Conservation (phyloP, 108 stramenopile genomes). For the Ochromonas danica region DNA sequence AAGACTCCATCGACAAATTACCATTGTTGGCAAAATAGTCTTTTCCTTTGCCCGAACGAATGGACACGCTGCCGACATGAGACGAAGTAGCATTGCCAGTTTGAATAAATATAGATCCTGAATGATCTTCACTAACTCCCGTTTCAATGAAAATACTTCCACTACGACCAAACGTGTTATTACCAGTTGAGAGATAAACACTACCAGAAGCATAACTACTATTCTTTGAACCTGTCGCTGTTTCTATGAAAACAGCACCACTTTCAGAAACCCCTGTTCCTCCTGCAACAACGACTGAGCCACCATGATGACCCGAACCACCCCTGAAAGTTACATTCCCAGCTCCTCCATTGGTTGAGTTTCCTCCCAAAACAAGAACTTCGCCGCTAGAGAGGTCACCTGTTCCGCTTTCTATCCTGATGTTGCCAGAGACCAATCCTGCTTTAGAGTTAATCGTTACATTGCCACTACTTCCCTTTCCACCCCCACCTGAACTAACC, state of each 20-base stretch:
- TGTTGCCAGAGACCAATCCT: background rate
- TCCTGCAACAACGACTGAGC: background rate
- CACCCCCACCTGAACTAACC: background rate
- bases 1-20: background rate
- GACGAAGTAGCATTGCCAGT: background rate
- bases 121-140: background rate
- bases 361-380: background rate
- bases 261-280: background rate
- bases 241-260: background rate
- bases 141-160: background rate
- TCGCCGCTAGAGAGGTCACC: background rate
- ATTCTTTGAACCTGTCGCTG: background rate
- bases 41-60: background rate
- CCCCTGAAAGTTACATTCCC: conserved; percentile 1
- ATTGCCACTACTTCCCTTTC: conserved; percentile 12
- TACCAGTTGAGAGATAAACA: background rate
- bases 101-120: conserved; percentile 8
- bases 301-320: background rate
- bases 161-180: background rate
- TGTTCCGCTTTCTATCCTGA: background rate
- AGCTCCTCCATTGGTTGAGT: background rate
- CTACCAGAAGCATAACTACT: background rate
- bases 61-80: background rate
- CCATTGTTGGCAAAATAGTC: background rate
- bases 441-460: background rate